Evolutionary conservation across 1,284 basidiomycete genomes (phyloP).

Genomic region (Apiotrichum gracile): DNA sequence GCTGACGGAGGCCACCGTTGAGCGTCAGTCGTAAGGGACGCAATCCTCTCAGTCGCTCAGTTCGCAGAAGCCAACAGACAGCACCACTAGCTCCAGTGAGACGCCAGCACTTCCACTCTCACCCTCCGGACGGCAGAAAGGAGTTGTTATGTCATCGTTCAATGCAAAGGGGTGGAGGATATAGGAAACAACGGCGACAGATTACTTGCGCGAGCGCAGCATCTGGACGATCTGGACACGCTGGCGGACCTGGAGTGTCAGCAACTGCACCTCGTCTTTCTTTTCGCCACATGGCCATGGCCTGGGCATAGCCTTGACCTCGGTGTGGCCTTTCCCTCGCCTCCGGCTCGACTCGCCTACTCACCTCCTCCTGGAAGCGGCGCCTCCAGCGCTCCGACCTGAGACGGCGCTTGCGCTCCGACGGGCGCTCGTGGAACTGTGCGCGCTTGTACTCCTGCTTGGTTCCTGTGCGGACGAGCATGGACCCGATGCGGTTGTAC

Average conservation of each 20-base stretch:
- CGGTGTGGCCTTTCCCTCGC: too few relatives aligned
- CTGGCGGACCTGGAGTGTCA: slow-evolving; percentile 10
- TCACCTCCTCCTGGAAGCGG: slow-evolving; percentile 42
- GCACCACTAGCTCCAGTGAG: too few relatives aligned
- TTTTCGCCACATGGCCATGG: too few relatives aligned
- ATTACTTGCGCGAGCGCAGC: slow-evolving; percentile 15
- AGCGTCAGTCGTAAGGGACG: too few relatives aligned
- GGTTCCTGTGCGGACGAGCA: not conserved
- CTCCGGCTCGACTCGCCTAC: slow-evolving; percentile 7
- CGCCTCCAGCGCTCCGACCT: slow-evolving; percentile 32
- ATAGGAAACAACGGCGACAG: not conserved
- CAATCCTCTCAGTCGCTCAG: too few relatives aligned
- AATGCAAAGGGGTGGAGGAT: not conserved
- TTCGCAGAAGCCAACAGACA: too few relatives aligned
- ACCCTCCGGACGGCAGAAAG: not conserved
- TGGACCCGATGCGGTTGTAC: slow-evolving; percentile 10
- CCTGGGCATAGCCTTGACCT: too few relatives aligned
- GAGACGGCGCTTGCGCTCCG: slow-evolving; percentile 30
- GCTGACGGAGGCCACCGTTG: too few relatives aligned
- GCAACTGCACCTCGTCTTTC: too few relatives aligned
- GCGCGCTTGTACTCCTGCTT: slow-evolving; percentile 21
- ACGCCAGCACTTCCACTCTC: too few relatives aligned
- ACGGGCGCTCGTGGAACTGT: slow-evolving; percentile 37
- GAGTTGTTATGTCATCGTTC: not conserved
- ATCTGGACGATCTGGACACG: slow-evolving; percentile 14